Percentiles rank a stretch among this genome's conserved stretches.
These are phyloP conservation scores for Phialophora chinensis DNA, from an alignment of 2,329 filamentous ascomycete genomes.

Conservation along the genomic window DNA sequence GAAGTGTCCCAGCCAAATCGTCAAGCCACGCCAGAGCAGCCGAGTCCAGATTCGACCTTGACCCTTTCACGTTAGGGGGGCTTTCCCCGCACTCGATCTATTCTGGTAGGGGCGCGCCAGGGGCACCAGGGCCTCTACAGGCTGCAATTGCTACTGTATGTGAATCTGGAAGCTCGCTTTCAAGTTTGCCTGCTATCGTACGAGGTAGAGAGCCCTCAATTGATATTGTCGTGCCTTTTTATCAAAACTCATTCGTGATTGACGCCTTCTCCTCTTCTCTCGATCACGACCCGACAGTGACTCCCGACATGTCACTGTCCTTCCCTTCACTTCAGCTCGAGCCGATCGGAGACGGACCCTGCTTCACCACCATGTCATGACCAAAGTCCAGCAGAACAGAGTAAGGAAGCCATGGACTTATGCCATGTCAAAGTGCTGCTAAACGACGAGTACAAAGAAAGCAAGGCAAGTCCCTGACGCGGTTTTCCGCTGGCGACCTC, in stretches of 20 bases:
- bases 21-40: conserved; percentile 12
- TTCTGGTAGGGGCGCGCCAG: not conserved
- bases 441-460: not conserved
- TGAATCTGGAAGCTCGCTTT: not conserved
- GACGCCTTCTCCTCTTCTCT: too few relatives aligned
- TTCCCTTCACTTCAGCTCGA: too few relatives aligned
- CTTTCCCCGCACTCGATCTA: conserved; percentile 9
- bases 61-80: not conserved
- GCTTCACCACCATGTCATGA: not conserved
- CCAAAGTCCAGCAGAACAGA: not conserved
- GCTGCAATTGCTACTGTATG: not conserved
- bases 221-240: too few relatives aligned
- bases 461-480: not conserved
- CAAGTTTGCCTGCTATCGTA: too few relatives aligned
- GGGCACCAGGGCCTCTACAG: not conserved
- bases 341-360: not conserved
- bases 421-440: not conserved
- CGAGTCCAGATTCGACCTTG: conserved; percentile 1
- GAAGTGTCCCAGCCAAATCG: not conserved
- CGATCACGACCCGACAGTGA: too few relatives aligned
- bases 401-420: not conserved
- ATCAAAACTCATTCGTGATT: too few relatives aligned
- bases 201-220: too few relatives aligned
- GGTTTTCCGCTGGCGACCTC: not conserved
- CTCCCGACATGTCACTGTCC: too few relatives aligned